Evolutionary conservation across 208 protist genomes (phyloP).

Genomic region (Leishmania tropica): DNA sequence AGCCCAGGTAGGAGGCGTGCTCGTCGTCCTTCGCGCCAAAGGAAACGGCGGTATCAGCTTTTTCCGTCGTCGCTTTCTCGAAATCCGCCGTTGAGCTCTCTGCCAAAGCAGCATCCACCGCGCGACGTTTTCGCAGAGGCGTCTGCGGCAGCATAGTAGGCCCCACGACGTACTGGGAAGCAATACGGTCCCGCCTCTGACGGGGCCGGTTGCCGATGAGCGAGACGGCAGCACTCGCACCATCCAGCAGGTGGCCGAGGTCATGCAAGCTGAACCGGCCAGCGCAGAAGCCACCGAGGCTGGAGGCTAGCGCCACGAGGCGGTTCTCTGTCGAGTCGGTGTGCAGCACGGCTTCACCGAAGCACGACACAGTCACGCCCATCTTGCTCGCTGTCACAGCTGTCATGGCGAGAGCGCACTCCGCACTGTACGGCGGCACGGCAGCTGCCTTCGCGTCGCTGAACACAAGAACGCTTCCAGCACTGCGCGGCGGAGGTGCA

Average conservation of each 20-base stretch:
- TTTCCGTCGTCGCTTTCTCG: constrained; percentile 1
- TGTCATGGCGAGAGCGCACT: constrained; percentile 71
- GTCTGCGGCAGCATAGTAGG: constrained; percentile 55
- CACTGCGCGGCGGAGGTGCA: constrained; percentile 1
- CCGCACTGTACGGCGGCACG: constrained; percentile 43
- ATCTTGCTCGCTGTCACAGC: constrained; percentile 41
- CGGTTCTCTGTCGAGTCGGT: constrained; percentile 22
- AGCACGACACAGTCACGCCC: constrained; percentile 46
- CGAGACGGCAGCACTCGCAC: constrained; percentile 4
- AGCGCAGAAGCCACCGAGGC: constrained; percentile 40
- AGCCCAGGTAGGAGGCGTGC: constrained; percentile 48
- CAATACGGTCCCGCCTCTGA: constrained; percentile 50
- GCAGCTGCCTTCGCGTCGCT: constrained; percentile 36
- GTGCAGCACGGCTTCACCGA: constrained; percentile 42
- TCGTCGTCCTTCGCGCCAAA: neutral
- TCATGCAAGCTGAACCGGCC: constrained; percentile 29
- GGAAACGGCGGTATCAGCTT: neutral
- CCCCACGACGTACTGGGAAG: constrained; percentile 58
- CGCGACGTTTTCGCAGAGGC: neutral
- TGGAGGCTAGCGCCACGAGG: constrained; percentile 40
- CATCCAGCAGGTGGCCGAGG: constrained; percentile 46
- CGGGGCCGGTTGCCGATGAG: constrained; percentile 2
- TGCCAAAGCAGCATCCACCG: neutral
- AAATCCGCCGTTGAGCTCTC: neutral
- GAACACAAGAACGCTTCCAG: constrained; percentile 53